Evolutionary conservation across 352 stramenopile genomes (phyloP).

Genomic region (Globisporangium radiosum): DNA sequence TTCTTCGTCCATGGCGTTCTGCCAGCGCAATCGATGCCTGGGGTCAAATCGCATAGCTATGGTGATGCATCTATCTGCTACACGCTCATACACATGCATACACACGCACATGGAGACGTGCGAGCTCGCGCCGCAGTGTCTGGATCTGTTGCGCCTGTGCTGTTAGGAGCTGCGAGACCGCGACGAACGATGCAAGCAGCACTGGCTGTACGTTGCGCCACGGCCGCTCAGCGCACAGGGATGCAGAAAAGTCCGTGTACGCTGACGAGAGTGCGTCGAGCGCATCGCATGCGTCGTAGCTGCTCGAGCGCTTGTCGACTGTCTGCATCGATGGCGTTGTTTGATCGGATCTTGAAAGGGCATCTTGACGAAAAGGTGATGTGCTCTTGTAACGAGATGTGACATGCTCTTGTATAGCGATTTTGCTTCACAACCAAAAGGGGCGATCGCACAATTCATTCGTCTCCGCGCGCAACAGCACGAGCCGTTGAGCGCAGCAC

Average conservation of each 20-base stretch:
- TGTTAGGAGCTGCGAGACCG: constrained; percentile 28
- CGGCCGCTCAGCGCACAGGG: constrained; percentile 34
- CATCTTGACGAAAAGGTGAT: not conserved
- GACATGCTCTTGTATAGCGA: too few relatives aligned
- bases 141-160: constrained; percentile 27
- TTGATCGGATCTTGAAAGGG: constrained; percentile 4
- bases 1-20: not conserved
- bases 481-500: too few relatives aligned
- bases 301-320: not conserved
- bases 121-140: constrained; percentile 6
- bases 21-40: not conserved
- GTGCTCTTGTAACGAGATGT: not conserved
- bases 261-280: not conserved
- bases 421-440: too few relatives aligned
- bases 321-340: not conserved
- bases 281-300: not conserved
- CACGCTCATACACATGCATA: too few relatives aligned
- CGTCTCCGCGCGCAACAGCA: not conserved
- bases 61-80: too few relatives aligned
- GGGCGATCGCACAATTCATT: not conserved
- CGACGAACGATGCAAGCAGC: constrained; percentile 31
- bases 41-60: not conserved
- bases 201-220: constrained; percentile 64
- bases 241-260: constrained; percentile 11
- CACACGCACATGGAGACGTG: constrained; percentile 1